Evolutionary conservation across 139 green algal species (phyloP), one percentile per base, ranked within the genome.

Genomic region (Auxenochlorella pyrenoidosa): DNA sequence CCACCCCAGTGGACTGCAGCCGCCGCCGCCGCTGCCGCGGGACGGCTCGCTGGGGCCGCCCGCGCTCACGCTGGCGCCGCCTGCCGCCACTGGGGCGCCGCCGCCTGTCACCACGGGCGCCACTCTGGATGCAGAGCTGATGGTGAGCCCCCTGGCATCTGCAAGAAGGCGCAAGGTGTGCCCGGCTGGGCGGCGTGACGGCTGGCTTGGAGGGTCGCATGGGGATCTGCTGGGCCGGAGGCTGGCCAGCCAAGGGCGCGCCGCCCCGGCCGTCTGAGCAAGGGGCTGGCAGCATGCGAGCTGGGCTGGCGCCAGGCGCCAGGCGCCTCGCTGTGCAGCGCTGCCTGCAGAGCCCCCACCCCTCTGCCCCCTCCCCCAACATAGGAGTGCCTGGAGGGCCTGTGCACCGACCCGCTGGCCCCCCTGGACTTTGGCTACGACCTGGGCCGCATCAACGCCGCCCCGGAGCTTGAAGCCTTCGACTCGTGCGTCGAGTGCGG

Each of bases 381-480:
- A n/a, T n/a, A 82, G 75, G 75, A 82, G 22, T 82, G 75, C 47
- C 75, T 82, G 32, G 75, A 63, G 47, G 47, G 75, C 30, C 44
- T 82, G 12, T 41, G 30, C 75, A 26, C 34, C 30, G 75, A 65
- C 75, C 75, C 75, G 10, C n/a, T 82, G 28, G 44, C 44, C 44
- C 75, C 75, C 8, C 47, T 82, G 30, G 75, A 82, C 30, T 63
- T 82, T 47, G 70, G 70, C 3, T 76, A 47, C 70, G 70, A 76
- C 21, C 75, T 65, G 13, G 44, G 32, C 75, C 44, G 43, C 26
- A 32, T 65, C 15, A 51, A n/a, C 75, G 41, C 26, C 12, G 24
- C 40, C 26, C 40, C 73, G 8, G 73, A 54, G 26, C 40, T 58
- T 41, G 73, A 54, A 44, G 26, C 73, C 40, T 38, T 76, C 19